Evolutionary conservation across 2,329 filamentous ascomycete genomes (phyloP), one percentile per base, ranked within the genome.

Genomic region (Alternaria infectoria): DNA sequence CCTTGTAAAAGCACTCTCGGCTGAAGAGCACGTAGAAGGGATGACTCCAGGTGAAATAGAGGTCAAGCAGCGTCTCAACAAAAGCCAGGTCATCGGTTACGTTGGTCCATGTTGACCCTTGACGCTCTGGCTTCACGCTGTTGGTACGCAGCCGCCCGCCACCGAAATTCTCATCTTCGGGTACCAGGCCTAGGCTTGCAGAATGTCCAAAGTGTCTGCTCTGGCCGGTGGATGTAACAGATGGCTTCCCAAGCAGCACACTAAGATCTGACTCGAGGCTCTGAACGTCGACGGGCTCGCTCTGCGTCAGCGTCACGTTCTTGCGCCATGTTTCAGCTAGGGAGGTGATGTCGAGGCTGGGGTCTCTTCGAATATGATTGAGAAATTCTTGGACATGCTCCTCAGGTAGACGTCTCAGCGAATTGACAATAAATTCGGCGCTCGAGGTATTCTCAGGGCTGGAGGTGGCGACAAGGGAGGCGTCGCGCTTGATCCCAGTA

Each of bases 41-140:
- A 74, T 93, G 92, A 87, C 90, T 93, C 81, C 89, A 91, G 12
- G 70, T 70, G 68, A 92, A 92, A 79, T 92, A 92, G 30, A 91
- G 81, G 0, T 86, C 84, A 56, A 92, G 79, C 10, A 92, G 82
- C 69, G 90, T 88, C 64, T 89, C 84, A 1, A 92, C 87, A 28
- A 92, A 83, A 12, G 76, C 79, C 12, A 81, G 71, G 67, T 92
- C 89, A 4, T 77, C 73, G 2, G 89, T 90, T 21, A 91, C 84
- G 43, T 72, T 82, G 2, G 90, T 91, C 90, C 90, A 92, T 5
- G 74, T 78, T 30, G 75, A 65, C 15, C 68, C 69, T 46, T 66
- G 61, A 56, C 66, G 70, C 45, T 69, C 69, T 49, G 51, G 61
- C 25, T 67, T 59, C 9, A 67, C 56, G 8, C 46, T 54, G 52